Evolutionary conservation across 2,329 filamentous ascomycete genomes (phyloP).

Genomic region (Trichoderma harzianum): DNA sequence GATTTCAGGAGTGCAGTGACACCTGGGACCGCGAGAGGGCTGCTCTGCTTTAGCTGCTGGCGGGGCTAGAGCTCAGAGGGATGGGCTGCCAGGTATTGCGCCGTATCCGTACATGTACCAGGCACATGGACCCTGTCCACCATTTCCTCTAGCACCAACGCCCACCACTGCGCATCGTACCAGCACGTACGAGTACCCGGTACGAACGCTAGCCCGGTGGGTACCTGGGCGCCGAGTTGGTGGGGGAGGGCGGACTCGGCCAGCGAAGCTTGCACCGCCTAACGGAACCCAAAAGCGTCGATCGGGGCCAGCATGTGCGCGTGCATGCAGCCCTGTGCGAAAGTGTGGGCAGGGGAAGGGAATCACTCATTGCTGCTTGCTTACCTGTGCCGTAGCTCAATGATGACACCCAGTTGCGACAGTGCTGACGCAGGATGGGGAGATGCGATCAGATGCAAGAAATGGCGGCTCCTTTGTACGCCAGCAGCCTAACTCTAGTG

Average conservation of each 20-base stretch:
- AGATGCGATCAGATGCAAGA: neutral
- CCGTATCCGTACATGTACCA: constrained; percentile 15
- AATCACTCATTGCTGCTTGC: neutral
- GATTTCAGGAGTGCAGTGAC: constrained; percentile 29
- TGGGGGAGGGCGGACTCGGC: constrained; percentile 1
- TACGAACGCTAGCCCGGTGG: constrained; percentile 4
- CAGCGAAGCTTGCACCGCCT: constrained; percentile 17
- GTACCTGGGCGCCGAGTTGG: neutral
- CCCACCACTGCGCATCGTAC: neutral
- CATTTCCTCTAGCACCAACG: neutral
- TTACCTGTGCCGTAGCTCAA: neutral
- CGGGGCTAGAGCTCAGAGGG: constrained; percentile 22
- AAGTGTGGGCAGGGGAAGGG: neutral
- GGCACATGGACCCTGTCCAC: neutral
- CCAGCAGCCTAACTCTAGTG: neutral
- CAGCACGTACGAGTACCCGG: neutral
- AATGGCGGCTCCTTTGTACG: neutral
- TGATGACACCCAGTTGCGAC: neutral
- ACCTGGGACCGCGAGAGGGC: constrained; percentile 16
- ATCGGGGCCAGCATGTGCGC: constrained; percentile 1
- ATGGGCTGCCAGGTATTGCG: constrained; percentile 13
- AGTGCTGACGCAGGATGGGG: constrained; percentile 9
- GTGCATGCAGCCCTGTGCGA: neutral
- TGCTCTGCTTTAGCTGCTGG: constrained; percentile 12
- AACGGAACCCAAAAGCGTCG: constrained; percentile 18